phyloP scores from a whole-genome alignment of 1,284 basidiomycete genomes.

The Tylopilus sp. region DNA sequence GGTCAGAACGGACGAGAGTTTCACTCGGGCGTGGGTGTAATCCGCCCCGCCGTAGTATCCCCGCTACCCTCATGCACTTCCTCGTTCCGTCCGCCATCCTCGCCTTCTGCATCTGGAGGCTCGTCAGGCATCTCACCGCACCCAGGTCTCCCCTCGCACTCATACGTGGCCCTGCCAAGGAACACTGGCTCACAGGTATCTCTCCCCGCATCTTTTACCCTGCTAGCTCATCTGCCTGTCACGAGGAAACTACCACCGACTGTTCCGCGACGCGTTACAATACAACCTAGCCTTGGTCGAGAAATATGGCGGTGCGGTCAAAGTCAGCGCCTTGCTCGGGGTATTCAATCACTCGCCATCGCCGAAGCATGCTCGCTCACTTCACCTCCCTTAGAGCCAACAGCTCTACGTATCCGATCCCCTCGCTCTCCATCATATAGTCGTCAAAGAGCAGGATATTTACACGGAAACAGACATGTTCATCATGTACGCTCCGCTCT shows the following conservation, averaged over 20 bases:
- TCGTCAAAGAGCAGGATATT: slow-evolving; percentile 46
- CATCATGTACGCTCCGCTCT: slow-evolving; percentile 38
- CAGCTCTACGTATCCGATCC: slow-evolving; percentile 50
- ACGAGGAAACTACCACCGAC: slow-evolving; percentile 45
- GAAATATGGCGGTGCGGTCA: slow-evolving; percentile 46
- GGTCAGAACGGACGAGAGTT: neutral
- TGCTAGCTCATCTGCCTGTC: neutral
- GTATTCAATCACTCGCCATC: slow-evolving; percentile 26
- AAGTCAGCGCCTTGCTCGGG: slow-evolving; percentile 50
- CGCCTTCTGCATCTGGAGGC: slow-evolving; percentile 13
- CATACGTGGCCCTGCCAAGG: slow-evolving; percentile 24
- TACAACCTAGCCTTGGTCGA: slow-evolving; percentile 46
- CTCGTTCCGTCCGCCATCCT: slow-evolving; percentile 6
- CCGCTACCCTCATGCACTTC: neutral
- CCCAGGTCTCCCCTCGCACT: slow-evolving; percentile 12
- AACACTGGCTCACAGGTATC: slow-evolving; percentile 41
- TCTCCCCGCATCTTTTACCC: neutral
- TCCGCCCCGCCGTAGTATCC: too few species aligned
- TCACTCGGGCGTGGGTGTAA: neutral
- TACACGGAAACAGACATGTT: slow-evolving; percentile 52
- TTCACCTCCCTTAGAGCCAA: slow-evolving; percentile 33
- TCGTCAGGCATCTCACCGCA: slow-evolving; percentile 13
- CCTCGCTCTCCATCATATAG: slow-evolving; percentile 42
- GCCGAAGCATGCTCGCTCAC: neutral
- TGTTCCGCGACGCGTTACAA: slow-evolving; percentile 46